Evolutionary conservation across 2,329 filamentous ascomycete species (phyloP).

Genomic region (Sporothrix phasma): DNA sequence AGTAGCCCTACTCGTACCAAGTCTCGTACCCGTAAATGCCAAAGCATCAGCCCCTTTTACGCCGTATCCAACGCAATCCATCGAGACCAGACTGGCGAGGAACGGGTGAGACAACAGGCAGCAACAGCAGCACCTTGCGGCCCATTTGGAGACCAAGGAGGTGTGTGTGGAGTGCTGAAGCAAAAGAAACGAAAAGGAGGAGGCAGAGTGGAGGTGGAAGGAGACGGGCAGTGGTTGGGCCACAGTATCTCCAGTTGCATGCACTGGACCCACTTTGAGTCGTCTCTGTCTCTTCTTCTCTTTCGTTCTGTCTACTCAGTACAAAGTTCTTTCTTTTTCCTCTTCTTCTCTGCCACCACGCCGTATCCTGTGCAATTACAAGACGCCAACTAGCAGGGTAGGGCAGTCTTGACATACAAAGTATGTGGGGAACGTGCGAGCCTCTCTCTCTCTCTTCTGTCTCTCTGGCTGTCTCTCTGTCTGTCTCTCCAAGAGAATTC

Average conservation of each 20-base stretch:
- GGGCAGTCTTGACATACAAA: neutral
- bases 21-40: too few species aligned
- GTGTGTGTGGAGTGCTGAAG: constrained; percentile 7
- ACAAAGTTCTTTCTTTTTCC: too few species aligned
- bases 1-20: too few species aligned
- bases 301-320: too few species aligned
- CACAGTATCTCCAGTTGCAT: neutral
- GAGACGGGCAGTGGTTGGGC: constrained; percentile 12
- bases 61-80: too few species aligned
- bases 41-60: too few species aligned
- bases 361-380: neutral
- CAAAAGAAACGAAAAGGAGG: constrained; percentile 1
- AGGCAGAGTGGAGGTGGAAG: neutral
- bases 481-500: neutral
- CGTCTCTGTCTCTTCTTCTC: constrained; percentile 1
- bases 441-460: neutral
- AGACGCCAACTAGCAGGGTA: neutral
- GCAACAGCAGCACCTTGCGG: too few species aligned
- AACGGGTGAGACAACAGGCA: too few species aligned
- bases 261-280: constrained; percentile 1
- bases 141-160: neutral
- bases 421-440: too few species aligned
- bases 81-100: too few species aligned
- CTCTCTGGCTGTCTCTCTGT: too few species aligned
- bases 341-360: neutral